Percentiles rank a stretch among this genome's conserved stretches.
These are phyloP conservation scores for Mucor velutinosus DNA, from an alignment of 371 early-diverging fungal species.

Conservation along the genomic window DNA sequence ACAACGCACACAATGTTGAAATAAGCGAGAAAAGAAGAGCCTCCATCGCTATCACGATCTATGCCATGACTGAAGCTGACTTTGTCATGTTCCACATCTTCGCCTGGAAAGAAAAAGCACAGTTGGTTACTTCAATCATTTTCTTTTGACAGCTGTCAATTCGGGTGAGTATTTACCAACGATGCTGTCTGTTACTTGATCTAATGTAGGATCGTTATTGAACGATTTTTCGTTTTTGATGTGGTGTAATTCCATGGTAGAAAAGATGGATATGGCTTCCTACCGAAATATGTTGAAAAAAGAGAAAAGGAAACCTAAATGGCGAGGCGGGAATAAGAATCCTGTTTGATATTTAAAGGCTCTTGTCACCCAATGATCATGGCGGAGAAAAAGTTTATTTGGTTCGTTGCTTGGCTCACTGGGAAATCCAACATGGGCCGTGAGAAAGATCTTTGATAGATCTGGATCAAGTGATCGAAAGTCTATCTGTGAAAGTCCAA, in stretches of 20 bases:
- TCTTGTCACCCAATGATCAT: neutral
- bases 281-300: neutral
- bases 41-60: conserved; percentile 33
- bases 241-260: conserved; percentile 10
- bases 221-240: conserved; percentile 13
- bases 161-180: conserved; percentile 8
- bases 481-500: neutral
- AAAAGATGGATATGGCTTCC: neutral
- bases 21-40: conserved; percentile 52
- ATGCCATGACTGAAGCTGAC: conserved; percentile 37
- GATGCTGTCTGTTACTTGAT: conserved; percentile 14
- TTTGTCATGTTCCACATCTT: conserved; percentile 8
- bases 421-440: neutral
- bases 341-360: neutral
- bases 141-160: neutral
- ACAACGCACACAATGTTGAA: conserved; percentile 79
- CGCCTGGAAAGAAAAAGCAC: neutral
- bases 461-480: neutral
- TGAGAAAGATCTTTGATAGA: neutral
- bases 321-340: neutral
- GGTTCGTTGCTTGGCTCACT: neutral
- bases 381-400: neutral
- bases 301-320: conserved; percentile 6
- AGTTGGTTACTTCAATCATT: neutral
- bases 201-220: conserved; percentile 5